phyloP scores from a whole-genome alignment of 371 early-diverging fungal species.

The Saksenaea vasiformis region DNA sequence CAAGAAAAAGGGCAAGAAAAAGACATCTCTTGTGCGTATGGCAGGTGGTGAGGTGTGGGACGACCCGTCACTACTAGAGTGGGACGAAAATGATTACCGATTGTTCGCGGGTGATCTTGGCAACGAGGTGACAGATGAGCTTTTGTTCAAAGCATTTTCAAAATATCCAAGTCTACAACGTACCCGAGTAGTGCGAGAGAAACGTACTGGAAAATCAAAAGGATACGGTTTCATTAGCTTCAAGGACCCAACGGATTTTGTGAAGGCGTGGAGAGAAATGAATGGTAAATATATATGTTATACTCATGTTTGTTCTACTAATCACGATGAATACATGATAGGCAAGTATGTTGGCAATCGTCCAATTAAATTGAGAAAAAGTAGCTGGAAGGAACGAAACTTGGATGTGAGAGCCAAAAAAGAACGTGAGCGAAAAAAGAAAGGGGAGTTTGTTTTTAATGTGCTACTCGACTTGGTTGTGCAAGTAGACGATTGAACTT shows the following conservation, averaged over 20 bases:
- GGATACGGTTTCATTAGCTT: slow-evolving; percentile 89
- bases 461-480: not conserved
- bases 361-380: slow-evolving; percentile 93
- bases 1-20: slow-evolving; percentile 44
- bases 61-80: slow-evolving; percentile 86
- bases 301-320: too few relatives aligned
- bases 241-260: slow-evolving; percentile 81
- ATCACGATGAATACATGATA: slow-evolving; percentile 27
- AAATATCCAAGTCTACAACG: slow-evolving; percentile 79
- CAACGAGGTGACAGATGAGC: slow-evolving; percentile 84
- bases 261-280: slow-evolving; percentile 87
- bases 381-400: slow-evolving; percentile 93
- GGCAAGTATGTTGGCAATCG: slow-evolving; percentile 96
- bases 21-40: slow-evolving; percentile 66
- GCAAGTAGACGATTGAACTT: not conserved
- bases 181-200: slow-evolving; percentile 81
- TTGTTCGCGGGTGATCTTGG: slow-evolving; percentile 89
- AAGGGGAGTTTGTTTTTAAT: slow-evolving; percentile 8
- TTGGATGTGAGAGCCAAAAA: slow-evolving; percentile 61
- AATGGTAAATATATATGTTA: too few relatives aligned
- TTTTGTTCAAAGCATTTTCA: slow-evolving; percentile 74
- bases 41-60: slow-evolving; percentile 97
- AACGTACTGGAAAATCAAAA: slow-evolving; percentile 75
- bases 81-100: slow-evolving; percentile 89
- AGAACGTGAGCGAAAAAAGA: slow-evolving; percentile 35